Base-by-base conservation (phyloP, 176 grass and related monocot species). In the Canna indica region DNA sequence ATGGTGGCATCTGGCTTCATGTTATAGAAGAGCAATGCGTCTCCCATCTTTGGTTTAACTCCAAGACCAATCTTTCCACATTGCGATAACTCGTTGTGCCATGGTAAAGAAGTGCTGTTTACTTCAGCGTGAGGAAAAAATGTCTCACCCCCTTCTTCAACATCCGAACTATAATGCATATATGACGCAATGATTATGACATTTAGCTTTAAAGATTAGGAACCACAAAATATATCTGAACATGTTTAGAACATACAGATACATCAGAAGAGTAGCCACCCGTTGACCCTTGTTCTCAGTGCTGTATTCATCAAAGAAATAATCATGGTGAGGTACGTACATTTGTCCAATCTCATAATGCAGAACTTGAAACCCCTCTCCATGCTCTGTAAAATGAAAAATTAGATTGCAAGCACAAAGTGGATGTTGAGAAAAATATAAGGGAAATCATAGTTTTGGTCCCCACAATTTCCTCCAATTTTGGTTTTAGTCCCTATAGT, bases 341-440 rank as follows among this genome's bases (percentile, higher is more conserved):
- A 91, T 96, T 81, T 96, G 91, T 22, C 88, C 91, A 17, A 91
- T 83, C 84, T 88, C 91, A 42, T 96, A 96, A 72, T 91, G 91
- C 28, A 96, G 76, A 72, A 91, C 72, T 76, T 96, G 91, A 58
- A 88, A 83, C 48, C 91, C 88, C 76, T 96, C 91, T 45, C 91
- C 88, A 59, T 96, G 70, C 24, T 91, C 91, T 96, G 68, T 31
- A 76, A 74, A 75, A 13, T 32, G 58, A n/a, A n/a, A n/a, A n/a
- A n/a, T n/a, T n/a, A n/a, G n/a, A 27, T 11, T 27, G 26, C 7
- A 31, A 60, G 29, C 15, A 22, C 24, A 61, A n/a, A n/a, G n/a
- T n/a, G n/a, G n/a, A n/a, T n/a, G n/a, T n/a, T n/a, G n/a, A n/a
- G n/a, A n/a, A n/a, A n/a, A n/a, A n/a, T n/a, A n/a, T n/a, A n/a